These are phyloP conservation scores for Escovopsis sp. DNA, from an alignment of 2,329 filamentous ascomycete genomes.

Conservation along the genomic window DNA sequence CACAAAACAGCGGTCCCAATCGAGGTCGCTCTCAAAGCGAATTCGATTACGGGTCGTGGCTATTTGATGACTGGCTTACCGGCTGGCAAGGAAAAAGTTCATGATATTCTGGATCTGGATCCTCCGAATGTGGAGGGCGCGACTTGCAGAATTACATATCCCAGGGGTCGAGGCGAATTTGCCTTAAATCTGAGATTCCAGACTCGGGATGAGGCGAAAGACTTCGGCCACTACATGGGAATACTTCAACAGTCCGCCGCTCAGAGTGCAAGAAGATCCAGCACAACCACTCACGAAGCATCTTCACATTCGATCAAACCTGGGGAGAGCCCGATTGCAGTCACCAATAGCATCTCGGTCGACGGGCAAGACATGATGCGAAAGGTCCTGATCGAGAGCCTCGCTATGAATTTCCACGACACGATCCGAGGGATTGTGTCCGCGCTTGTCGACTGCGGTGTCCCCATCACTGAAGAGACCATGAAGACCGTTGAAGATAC, in stretches of 20 bases:
- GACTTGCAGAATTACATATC: slow-evolving; percentile 10
- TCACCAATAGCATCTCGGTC: too few relatives aligned
- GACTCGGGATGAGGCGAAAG: slow-evolving; percentile 4
- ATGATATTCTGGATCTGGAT: slow-evolving; percentile 12
- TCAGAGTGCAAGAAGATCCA: background rate
- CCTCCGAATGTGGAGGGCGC: slow-evolving; percentile 7
- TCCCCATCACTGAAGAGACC: slow-evolving; percentile 3
- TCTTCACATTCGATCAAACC: background rate
- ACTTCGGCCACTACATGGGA: slow-evolving; percentile 7
- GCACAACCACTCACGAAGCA: background rate
- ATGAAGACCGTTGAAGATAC: slow-evolving; percentile 13
- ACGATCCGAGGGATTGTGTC: slow-evolving; percentile 8
- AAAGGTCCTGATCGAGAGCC: background rate
- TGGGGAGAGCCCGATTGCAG: background rate
- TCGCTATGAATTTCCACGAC: slow-evolving; percentile 1
- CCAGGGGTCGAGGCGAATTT: background rate
- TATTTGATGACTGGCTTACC: background rate
- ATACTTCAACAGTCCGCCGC: slow-evolving; percentile 6
- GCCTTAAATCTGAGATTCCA: slow-evolving; percentile 10
- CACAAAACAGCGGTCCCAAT: too few relatives aligned
- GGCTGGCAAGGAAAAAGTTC: slow-evolving; percentile 1
- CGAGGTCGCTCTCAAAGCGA: too few relatives aligned
- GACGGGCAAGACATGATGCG: background rate
- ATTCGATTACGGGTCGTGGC: too few relatives aligned
- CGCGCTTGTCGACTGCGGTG: slow-evolving; percentile 5